Percentiles rank a stretch among this genome's conserved stretches.
phyloP scores from a whole-genome alignment of 495 filamentous ascomycete genomes.

The Aspergillus ellipticus region DNA sequence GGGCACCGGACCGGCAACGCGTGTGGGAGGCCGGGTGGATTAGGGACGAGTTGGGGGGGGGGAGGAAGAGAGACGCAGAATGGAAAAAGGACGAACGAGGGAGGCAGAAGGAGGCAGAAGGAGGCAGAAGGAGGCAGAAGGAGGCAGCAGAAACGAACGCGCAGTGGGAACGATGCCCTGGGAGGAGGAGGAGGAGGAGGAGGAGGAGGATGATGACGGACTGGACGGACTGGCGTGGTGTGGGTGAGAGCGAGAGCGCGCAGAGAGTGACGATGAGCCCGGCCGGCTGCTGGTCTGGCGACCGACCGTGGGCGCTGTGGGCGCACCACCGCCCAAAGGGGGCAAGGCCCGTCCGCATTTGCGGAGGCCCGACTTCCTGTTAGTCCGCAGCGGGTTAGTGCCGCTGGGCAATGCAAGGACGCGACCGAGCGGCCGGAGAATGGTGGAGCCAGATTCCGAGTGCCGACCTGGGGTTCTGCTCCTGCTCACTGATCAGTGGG shows the following conservation, averaged over 20 bases:
- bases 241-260: no score
- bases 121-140: not conserved
- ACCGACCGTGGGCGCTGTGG: not conserved
- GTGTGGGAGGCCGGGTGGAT: slow-evolving; percentile 8
- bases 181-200: not conserved
- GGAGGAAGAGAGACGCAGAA: not conserved
- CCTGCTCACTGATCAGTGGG: no score
- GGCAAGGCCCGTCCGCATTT: slow-evolving; percentile 19
- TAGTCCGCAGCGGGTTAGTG: slow-evolving; percentile 22
- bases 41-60: not conserved
- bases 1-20: slow-evolving; percentile 35
- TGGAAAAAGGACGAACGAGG: not conserved
- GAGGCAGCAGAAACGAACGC: slow-evolving; percentile 2
- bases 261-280: not conserved
- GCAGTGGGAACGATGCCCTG: no score
- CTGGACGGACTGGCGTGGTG: no score
- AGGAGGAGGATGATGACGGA: no score
- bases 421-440: slow-evolving; percentile 21
- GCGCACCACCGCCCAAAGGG: not conserved
- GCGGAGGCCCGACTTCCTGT: slow-evolving; percentile 21
- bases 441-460: slow-evolving; percentile 23
- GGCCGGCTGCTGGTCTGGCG: not conserved
- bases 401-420: slow-evolving; percentile 10
- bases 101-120: not conserved
- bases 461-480: slow-evolving; percentile 26